Base-by-base conservation (phyloP, 495 filamentous ascomycete genomes). In the Daldinia bambusicola region DNA sequence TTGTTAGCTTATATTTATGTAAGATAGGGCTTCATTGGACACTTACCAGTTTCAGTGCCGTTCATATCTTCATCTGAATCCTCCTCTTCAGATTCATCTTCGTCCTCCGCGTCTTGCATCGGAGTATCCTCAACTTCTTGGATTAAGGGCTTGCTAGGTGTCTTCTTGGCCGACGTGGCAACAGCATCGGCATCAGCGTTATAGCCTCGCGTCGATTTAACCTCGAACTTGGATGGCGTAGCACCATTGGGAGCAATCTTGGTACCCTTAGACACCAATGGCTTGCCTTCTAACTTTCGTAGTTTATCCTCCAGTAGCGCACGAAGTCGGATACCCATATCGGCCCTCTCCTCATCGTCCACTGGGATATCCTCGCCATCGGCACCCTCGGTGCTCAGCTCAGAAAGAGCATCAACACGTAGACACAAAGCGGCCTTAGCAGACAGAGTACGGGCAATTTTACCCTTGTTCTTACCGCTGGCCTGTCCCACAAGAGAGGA, bases 381-480 rank as follows among this genome's bases (percentile, higher is more conserved):
- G 65, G 87, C 82, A 66, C 85, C 85, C 53, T 83, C 76, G 10
- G 81, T 81, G 74, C 86, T 87, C 87, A 91, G 92, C 55, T 97
- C 93, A 31, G 90, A 89, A 31, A 98, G 88, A 32, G 95, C 91
- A 82, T 99, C 95, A 38, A 96, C 92, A 82, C 95, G 93, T 55
- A 97, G 83, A 86, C 94, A 93, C 22, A 98, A 88, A 20, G 95
- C 91, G 10, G 95, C 89, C 84, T 97, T 98, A 70, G 94, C 89
- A 56, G 95, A 93, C 41, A 99, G 87, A 84, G 98, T 93, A 81
- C 95, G 91, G 13, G 95, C 95, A 77, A 99, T 97, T 85, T 99
- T 99, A 71, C 95, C 95, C 90, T 99, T 99, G 84, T 98, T 98
- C 83, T 90, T 92, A 69, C 96, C 95, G 30, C 92, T 95, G 26